Base-by-base conservation (phyloP, 352 stramenopile genomes). In the Bremia lactucae region DNA sequence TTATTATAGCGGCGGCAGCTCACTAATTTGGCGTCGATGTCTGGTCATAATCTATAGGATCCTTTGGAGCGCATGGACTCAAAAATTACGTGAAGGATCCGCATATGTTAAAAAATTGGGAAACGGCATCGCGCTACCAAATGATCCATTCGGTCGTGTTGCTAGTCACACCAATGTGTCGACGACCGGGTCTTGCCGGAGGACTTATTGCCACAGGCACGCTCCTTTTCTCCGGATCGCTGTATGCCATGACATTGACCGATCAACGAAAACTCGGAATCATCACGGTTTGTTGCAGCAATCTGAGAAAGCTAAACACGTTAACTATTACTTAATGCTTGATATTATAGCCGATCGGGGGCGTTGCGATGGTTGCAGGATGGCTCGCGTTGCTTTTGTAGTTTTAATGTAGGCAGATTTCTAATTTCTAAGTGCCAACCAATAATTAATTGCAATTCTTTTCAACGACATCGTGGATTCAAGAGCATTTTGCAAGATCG, bases 71-170 rank as follows among this genome's bases (percentile, higher is more conserved):
- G 13, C 79, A 92, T 37, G 76, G 57, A 10, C 55, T 92, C 31
- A 67, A 87, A 57, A 55, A 55, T 20, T 62, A 50, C 25, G 62
- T 89, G 22, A 83, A 70, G 46, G 74, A 92, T 39, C 72, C 74
- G 18, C 72, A 84, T 49, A 62, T 88, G 50, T 55, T 88, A 49
- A 89, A 92, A 65, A 88, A 73, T 50, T 92, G 79, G 79, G 72
- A 87, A 46, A 89, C 76, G 0, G 79, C 74, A 0, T 64, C 79
- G 0, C 70, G 88, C 22, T 92, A 92, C 49, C 79, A 92, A 65
- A 39, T 85, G 22, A 49, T 86, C 31, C 75, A 91, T 55, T 91
- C 79, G 52, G 55, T 83, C 6, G 79, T 71, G 43, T 49, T 91
- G 10, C 59, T 91, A 5, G 76, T 67, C 10, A 70, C 62, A 43